phyloP scores from a whole-genome alignment of 441 rosid species.

The Populus trichocarpa region DNA sequence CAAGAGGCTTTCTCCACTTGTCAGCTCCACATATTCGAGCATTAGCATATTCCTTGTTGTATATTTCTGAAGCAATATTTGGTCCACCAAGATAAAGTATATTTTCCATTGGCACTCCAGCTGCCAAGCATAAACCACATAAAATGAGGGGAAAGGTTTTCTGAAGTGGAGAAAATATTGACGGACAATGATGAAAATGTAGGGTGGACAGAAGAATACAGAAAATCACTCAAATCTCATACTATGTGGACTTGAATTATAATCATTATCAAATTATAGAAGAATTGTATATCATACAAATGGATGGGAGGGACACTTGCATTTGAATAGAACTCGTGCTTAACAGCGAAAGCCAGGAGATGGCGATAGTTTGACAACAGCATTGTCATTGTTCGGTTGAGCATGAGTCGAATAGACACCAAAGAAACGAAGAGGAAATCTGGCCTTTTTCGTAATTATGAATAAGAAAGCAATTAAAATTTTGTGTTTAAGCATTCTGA shows the following conservation, averaged over 20 bases:
- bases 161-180: not conserved
- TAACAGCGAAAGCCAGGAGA: not conserved
- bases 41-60: conserved; percentile 93
- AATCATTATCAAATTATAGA: not conserved
- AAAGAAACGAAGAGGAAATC: not conserved
- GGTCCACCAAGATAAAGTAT: conserved; percentile 97
- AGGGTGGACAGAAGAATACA: not conserved
- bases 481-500: not conserved
- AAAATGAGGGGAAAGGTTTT: not conserved
- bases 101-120: conserved; percentile 75
- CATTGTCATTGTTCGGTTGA: not conserved
- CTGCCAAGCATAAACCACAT: conserved; percentile 33
- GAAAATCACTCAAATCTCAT: not conserved
- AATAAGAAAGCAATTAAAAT: not conserved
- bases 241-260: not conserved
- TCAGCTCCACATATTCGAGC: conserved; percentile 96
- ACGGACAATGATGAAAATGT: not conserved
- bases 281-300: not conserved
- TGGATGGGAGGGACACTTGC: not conserved
- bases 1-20: conserved; percentile 91
- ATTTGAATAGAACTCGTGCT: not conserved
- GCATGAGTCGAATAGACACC: not conserved
- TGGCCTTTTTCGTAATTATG: not conserved
- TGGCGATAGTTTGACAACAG: not conserved
- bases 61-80: conserved; percentile 92